Base-by-base conservation (phyloP, 192 early-diverging fungal genomes). In the Coemansia sp. region DNA sequence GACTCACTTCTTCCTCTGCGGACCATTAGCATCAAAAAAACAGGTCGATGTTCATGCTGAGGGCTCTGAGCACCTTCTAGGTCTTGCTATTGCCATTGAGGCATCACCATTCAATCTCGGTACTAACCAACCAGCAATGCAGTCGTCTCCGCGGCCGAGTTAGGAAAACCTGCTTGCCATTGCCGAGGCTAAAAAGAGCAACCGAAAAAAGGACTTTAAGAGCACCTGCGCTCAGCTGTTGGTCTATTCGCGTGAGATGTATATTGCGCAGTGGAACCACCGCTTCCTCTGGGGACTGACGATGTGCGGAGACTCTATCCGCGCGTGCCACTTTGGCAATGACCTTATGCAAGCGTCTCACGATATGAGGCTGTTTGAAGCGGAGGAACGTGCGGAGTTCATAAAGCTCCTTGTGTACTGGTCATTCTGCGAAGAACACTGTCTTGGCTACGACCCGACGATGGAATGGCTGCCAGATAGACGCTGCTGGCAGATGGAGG, bases 381-480 rank as follows among this genome's bases (percentile, higher is more conserved):
- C 18, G 2, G 38, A 15, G 5, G 38, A 22, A 15, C 18, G 10
- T 17, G 4, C 5, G 38, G 18, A 19, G 38, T 19, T 40, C 10
- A 10, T 40, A 17, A 40, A 22, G 38, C 5, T 40, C 7, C 38
- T 40, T 10, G 38, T 40, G 2, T 40, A 40, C 38, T 40, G 38
- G 38, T 40, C 38, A 22, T 40, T 40, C 18, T 40, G 38, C 38
- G 38, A 40, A 40, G 38, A 40, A 6, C 38, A 40, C 18, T 22
- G 38, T 19, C 38, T 40, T 40, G 38, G 38, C 38, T 40, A 40
- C 18, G 38, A 40, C 10, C 38, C 38, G 38, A 40, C 17, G 1
- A 40, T 40, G 3, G 23, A 22, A 22, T 22, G 38, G 7, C 18
- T 40, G 6, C 7, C 18, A 9, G 14, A 40, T 18, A 17, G 7